These are phyloP conservation scores for Kodamaea plutei DNA, from an alignment of 1,139 yeast species.

Conservation along the genomic window DNA sequence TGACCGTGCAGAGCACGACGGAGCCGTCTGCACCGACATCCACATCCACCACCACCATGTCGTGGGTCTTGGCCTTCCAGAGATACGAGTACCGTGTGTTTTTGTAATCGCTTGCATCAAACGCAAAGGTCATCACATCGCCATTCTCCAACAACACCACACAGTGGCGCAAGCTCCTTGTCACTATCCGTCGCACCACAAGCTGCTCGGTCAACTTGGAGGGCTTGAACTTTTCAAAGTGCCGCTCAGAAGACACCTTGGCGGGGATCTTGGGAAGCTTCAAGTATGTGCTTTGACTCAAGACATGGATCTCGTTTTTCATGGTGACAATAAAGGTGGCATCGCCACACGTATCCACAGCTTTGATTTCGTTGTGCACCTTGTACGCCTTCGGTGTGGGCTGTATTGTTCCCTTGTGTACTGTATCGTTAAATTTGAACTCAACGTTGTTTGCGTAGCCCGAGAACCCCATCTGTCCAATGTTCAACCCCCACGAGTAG, in stretches of 20 bases:
- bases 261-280: constrained; percentile 41
- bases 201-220: constrained; percentile 40
- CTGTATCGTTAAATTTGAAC: constrained; percentile 24
- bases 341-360: constrained; percentile 63
- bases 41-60: constrained; percentile 53
- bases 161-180: constrained; percentile 34
- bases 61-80: constrained; percentile 55
- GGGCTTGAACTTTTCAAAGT: constrained; percentile 55
- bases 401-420: constrained; percentile 33
- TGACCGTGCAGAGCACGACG: constrained; percentile 58
- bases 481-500: constrained; percentile 75
- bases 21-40: constrained; percentile 71
- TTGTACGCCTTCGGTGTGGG: constrained; percentile 41
- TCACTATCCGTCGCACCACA: constrained; percentile 28
- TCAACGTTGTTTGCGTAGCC: constrained; percentile 18
- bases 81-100: constrained; percentile 35
- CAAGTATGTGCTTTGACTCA: constrained; percentile 54
- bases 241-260: constrained; percentile 29
- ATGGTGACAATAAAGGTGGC: constrained; percentile 65
- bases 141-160: constrained; percentile 52
- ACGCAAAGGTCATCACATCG: constrained; percentile 39
- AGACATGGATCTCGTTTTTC: constrained; percentile 60
- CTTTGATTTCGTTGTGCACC: constrained; percentile 49
- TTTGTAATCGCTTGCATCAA: constrained; percentile 24
- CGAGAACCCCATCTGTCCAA: constrained; percentile 78